Conservation (phyloP, 495 filamentous ascomycete species). For the Penicillium atrosanguineum region DNA sequence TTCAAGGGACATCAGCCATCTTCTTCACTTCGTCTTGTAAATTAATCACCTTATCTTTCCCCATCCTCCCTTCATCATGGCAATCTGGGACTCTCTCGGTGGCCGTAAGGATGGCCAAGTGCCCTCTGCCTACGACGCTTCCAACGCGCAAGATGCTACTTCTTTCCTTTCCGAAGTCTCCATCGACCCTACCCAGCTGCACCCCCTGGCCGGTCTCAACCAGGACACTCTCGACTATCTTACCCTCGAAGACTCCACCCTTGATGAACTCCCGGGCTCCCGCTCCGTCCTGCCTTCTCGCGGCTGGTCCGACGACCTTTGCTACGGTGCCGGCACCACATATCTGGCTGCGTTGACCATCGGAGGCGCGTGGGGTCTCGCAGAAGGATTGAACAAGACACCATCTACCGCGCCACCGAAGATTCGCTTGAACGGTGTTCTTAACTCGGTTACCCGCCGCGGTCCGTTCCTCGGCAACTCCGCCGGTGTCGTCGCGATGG, state of each 20-base stretch:
- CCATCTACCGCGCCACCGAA: constrained; percentile 74
- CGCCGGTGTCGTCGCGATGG: constrained; percentile 90
- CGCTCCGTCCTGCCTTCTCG: constrained; percentile 86
- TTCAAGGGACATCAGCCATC: constrained; percentile 21
- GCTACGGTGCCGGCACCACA: constrained; percentile 92
- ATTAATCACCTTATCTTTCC: constrained; percentile 24
- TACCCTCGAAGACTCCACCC: constrained; percentile 83
- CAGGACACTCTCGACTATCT: constrained; percentile 91
- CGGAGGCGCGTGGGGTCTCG: constrained; percentile 87
- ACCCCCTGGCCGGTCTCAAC: constrained; percentile 93
- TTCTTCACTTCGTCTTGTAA: constrained; percentile 22
- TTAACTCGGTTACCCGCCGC: constrained; percentile 88
- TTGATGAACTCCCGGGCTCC: constrained; percentile 83
- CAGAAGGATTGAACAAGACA: constrained; percentile 78
- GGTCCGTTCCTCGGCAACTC: constrained; percentile 97
- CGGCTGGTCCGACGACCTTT: constrained; percentile 96
- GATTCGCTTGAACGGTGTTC: constrained; percentile 84
- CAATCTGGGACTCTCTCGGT: constrained; percentile 84
- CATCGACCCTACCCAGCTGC: constrained; percentile 80
- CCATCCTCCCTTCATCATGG: constrained; percentile 49
- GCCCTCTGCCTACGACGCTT: constrained; percentile 63
- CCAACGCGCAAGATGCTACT: constrained; percentile 71
- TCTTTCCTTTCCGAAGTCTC: constrained; percentile 71
- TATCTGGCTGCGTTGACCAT: constrained; percentile 84
- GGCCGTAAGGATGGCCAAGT: constrained; percentile 72